Evolutionary conservation across 83 land plant genomes (phyloP).

Genomic region (Picea engelmannii): DNA sequence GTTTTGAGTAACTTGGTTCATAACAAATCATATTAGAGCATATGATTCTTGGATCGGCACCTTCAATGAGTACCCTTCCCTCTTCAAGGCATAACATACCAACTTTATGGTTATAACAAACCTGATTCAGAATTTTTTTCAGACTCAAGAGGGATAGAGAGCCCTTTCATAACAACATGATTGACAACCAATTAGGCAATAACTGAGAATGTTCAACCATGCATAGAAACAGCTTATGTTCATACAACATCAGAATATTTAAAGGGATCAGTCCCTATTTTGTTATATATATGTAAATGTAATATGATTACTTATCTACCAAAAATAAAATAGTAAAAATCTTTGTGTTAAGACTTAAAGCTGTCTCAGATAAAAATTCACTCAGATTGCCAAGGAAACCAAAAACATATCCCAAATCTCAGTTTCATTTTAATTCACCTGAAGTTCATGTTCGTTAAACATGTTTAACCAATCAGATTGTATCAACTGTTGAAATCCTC

Average conservation of each 20-base stretch:
- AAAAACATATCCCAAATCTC: neutral
- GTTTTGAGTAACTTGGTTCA: too few species aligned
- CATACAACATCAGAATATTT: too few species aligned
- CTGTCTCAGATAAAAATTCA: too few species aligned
- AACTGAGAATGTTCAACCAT: neutral
- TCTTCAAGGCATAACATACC: too few species aligned
- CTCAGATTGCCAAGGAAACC: neutral
- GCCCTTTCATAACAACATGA: neutral
- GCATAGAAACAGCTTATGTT: neutral
- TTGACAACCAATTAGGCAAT: neutral
- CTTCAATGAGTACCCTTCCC: too few species aligned
- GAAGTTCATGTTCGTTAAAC: slow-evolving; percentile 97
- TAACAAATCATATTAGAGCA: too few species aligned
- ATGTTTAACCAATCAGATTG: slow-evolving; percentile 88
- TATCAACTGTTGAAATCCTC: slow-evolving; percentile 91
- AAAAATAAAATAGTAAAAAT: neutral
- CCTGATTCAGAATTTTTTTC: neutral
- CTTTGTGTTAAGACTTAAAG: too few species aligned
- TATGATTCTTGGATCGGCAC: too few species aligned
- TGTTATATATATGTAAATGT: too few species aligned
- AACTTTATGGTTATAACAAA: too few species aligned
- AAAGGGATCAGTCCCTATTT: too few species aligned
- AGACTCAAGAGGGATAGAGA: neutral
- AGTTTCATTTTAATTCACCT: slow-evolving; percentile 41
- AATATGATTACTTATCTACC: too few species aligned